Base-by-base conservation (phyloP, 208 protist species). In the Tritrichomonas foetus region DNA sequence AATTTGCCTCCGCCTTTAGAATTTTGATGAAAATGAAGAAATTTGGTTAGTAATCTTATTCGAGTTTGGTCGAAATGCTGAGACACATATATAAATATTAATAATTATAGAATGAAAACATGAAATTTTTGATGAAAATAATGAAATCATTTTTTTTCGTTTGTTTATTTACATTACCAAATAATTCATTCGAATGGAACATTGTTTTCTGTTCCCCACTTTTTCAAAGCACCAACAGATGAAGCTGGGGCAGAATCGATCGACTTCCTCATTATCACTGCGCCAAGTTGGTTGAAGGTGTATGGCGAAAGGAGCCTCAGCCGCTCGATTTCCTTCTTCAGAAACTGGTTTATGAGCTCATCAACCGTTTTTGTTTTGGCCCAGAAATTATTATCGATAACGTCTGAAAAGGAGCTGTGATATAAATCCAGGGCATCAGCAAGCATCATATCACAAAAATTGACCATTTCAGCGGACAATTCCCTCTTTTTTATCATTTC, bases 341-440 rank as follows among this genome's bases (percentile, higher is more conserved):
- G 47, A 16, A 89, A 53, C 20, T 14, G 3, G 5, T 89, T 57
- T 20, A 89, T 89, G 11, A 89, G 8, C 33, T 89, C 78, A 41
- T 89, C 47, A 1, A n/a, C 47, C 5, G 78, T 57, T 89, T 89
- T 89, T 16, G 78, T 89, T 50, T 89, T 89, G 25, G 41, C 41
- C 78, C 78, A 89, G 36, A 89, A 89, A n/a, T 39, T 89, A n/a
- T 89, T 25, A 44, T 89, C 78, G 27, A 89, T 47, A 50, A 89
- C 39, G 39, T 89, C 78, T n/a, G n/a, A 89, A 89, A 89, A 53
- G n/a, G 33, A 57, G 3, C n/a, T 47, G 47, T 89, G 47, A 89
- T 89, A 89, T 33, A 57, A 3, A 57, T 89, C 78, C 20, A 33
- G n/a, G 33, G n/a, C 47, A n/a, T 89, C 78, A 57, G 41, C 78